Base-by-base conservation (phyloP, 495 filamentous ascomycete genomes). In the Aspergillus avenaceus region DNA sequence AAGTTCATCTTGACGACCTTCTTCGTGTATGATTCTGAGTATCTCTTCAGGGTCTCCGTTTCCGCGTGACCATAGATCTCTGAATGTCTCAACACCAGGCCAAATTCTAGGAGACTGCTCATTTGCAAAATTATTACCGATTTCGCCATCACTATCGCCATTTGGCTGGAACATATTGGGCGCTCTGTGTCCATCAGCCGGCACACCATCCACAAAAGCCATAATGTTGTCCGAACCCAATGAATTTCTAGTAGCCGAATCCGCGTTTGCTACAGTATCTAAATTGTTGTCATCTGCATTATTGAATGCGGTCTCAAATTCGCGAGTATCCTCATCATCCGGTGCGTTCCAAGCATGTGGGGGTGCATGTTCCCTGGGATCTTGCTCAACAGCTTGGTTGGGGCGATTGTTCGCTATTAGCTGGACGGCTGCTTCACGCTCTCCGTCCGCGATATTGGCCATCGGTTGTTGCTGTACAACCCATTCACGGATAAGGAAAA, bases 401-500 rank as follows among this genome's bases (percentile, higher is more conserved):
- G 52, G 49, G 7, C 58, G 65, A 37, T 71, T 64, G 26, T 74
- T 72, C 3, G 68, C 73, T 22, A 72, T 73, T 26, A 75, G 50
- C 27, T 63, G 50, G 51, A 71, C 37, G 41, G 73, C 62, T 31
- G 71, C 62, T 50, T 79, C 67, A 23, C 73, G 56, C 58, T 81
- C 68, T 59, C 80, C 68, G 67, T 84, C 62, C 16, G 67, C 73
- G 38, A 83, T 70, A 48, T 82, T 79, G 27, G 78, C 74, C 52
- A 87, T 86, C 8, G 91, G 91, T 61, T 97, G 95, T 62, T 97
- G 93, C 60, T 97, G 92, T 5, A 97, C 90, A 31, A 99, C 93
- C 82, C 95, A 99, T 69, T 99, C 93, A 14, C 93, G 77, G 43
- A 99, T 96, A 14, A 99, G 70, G 55, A 99, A 97, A 32, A 99